These are phyloP conservation scores for Mycosphaerella sp. DNA, from an alignment of 2,329 filamentous ascomycete genomes.

Conservation along the genomic window DNA sequence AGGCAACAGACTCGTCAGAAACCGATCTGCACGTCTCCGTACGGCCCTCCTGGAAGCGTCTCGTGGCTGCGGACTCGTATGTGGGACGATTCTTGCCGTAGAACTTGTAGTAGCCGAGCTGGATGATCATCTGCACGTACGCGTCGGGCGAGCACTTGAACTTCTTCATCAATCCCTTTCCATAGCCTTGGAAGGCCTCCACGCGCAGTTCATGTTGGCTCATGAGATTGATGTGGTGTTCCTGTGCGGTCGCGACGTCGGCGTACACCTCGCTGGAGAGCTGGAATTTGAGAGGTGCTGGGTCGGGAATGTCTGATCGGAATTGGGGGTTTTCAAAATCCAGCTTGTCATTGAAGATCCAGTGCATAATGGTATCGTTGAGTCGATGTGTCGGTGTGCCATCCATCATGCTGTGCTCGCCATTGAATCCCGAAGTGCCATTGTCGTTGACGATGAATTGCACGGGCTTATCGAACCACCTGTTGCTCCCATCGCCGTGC, in stretches of 20 bases:
- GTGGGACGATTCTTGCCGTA: conserved; percentile 96
- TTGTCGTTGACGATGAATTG: conserved; percentile 99
- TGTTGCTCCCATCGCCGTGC: conserved; percentile 93
- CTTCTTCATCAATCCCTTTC: conserved; percentile 98
- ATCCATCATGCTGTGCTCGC: conserved; percentile 99
- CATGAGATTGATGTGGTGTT: conserved; percentile 76
- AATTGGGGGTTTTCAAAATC: conserved; percentile 74
- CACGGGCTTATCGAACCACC: conserved; percentile 96
- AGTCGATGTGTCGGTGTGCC: conserved; percentile 94
- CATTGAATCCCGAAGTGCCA: conserved; percentile 93
- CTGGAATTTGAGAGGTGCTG: conserved; percentile 68
- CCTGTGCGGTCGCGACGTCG: conserved; percentile 70
- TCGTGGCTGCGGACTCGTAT: conserved; percentile 91
- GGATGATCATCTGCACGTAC: conserved; percentile 97
- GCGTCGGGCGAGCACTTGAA: conserved; percentile 98
- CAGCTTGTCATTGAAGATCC: conserved; percentile 90
- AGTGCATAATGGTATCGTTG: conserved; percentile 87
- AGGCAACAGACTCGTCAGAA: conserved; percentile 83
- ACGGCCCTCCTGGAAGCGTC: conserved; percentile 91
- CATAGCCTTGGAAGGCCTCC: conserved; percentile 94
- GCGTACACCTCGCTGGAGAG: conserved; percentile 65
- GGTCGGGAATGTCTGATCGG: conserved; percentile 78
- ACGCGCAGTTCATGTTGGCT: conserved; percentile 84
- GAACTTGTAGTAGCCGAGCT: conserved; percentile 98
- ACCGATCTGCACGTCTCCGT: conserved; percentile 94